Base-by-base conservation (phyloP, 495 filamentous ascomycete species). In the Thermothielavioides terrestris region DNA sequence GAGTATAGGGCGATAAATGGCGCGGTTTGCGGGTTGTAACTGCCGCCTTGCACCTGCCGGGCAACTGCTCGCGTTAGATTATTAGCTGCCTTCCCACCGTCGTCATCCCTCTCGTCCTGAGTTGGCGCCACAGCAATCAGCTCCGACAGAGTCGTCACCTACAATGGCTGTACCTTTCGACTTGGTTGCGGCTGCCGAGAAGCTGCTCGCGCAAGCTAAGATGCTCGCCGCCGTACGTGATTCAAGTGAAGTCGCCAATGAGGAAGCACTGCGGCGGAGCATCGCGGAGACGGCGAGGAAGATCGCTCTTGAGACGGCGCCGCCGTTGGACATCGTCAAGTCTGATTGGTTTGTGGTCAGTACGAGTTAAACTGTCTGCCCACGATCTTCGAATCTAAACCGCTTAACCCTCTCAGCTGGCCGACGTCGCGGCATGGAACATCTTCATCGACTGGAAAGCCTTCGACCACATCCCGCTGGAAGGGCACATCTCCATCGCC, bases 361-460 rank as follows among this genome's bases (percentile, higher is more conserved):
- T 46, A 12, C 15, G 4, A 10, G 2, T 17, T 21, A 25, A 5
- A 9, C 17, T 12, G 18, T 5, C n/a, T n/a, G n/a, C 5, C 2
- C 2, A 6, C n/a, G 4, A 50, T 1, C 12, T 4, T 26, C 9
- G 14, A 8, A 34, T 20, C 25, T 40, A 48, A 28, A 48, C 12
- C 11, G 22, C 14, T n/a, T n/a, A n/a, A n/a, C n/a, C 10, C 3
- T 1, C 32, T 3, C 12, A 65, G 60, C 14, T 63, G 12, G 47
- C 52, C 14, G 52, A 62, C 6, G 34, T 53, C 20, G 54, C 54
- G 31, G 52, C 48, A 2, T 61, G 54, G 53, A 56, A 61, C 38
- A 37, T 66, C 10, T 62, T 66, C 41, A 52, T 64, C 25, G 39
- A 54, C 15, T 66, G 63, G 63, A 56, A 58, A 26, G 61, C 61